A percentile compares a stretch with the other conserved stretches of the same genome.
These are phyloP conservation scores for Aspergillus flavus DNA, from an alignment of 2,329 filamentous ascomycete species.

Conservation along the genomic window DNA sequence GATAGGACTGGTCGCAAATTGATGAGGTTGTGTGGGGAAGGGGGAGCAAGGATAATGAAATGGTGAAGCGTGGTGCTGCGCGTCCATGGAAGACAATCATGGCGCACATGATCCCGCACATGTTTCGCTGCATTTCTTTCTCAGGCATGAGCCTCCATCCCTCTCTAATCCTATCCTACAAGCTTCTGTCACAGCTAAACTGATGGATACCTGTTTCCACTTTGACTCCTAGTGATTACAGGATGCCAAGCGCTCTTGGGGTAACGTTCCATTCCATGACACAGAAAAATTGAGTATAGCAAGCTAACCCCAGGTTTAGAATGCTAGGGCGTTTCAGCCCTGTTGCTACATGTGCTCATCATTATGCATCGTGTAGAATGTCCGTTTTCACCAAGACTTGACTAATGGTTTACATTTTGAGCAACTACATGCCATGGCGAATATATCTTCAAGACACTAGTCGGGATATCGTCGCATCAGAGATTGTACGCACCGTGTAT, in stretches of 20 bases:
- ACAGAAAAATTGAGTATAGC: not conserved
- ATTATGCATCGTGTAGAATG: not conserved
- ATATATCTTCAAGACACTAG: not conserved
- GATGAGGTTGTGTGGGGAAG: not conserved
- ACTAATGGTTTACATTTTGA: not conserved
- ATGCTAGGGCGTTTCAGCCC: not conserved
- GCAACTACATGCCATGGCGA: not conserved
- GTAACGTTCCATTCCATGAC: conserved; percentile 2
- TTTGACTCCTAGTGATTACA: not conserved
- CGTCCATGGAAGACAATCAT: not conserved
- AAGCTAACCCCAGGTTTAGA: not conserved
- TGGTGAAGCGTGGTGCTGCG: not conserved
- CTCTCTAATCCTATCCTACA: not conserved
- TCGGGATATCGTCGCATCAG: not conserved
- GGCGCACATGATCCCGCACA: not conserved
- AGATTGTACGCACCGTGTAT: not conserved
- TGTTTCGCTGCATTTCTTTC: not conserved
- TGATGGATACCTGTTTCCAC: not conserved
- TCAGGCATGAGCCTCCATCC: not conserved
- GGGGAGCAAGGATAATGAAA: not conserved
- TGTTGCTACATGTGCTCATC: not conserved
- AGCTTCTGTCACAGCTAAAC: not conserved
- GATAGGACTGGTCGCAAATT: not conserved
- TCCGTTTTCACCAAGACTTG: not conserved
- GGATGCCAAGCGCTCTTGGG: not conserved